A percentile compares a stretch with the other conserved stretches of the same genome.
Conservation (phyloP, 2,329 filamentous ascomycete species). For the Cladophialophora bantiana region DNA sequence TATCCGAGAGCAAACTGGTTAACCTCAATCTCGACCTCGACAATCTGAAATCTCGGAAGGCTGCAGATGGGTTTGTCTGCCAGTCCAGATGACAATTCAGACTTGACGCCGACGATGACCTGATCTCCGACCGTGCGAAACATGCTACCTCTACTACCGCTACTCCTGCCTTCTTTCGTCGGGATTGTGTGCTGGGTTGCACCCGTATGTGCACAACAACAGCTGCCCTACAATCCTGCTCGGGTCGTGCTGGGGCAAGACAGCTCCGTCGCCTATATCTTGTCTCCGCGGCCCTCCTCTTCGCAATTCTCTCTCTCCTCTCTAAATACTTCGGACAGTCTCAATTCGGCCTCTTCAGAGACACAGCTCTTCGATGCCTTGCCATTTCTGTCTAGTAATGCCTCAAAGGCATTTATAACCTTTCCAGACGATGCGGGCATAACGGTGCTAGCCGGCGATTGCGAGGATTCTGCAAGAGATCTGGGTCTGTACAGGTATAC, state of each 20-base stretch:
- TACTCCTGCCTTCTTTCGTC: slow-evolving; percentile 22
- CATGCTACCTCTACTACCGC: slow-evolving; percentile 25
- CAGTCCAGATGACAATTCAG: slow-evolving; percentile 31
- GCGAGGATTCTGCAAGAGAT: slow-evolving; percentile 60
- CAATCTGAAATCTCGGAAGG: slow-evolving; percentile 21
- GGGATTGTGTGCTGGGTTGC: slow-evolving; percentile 33
- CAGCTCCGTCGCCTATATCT: slow-evolving; percentile 70
- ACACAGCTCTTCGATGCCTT: slow-evolving; percentile 54
- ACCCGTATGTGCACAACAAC: slow-evolving; percentile 54
- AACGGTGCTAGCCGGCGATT: slow-evolving; percentile 76
- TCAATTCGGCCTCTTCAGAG: slow-evolving; percentile 58
- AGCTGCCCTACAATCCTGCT: slow-evolving; percentile 79
- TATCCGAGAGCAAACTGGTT: slow-evolving; percentile 18
- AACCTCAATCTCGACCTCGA: slow-evolving; percentile 13
- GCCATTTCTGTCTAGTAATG: slow-evolving; percentile 66
- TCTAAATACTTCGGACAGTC: slow-evolving; percentile 67
- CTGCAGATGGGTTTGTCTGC: slow-evolving; percentile 36
- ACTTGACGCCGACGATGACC: slow-evolving; percentile 31
- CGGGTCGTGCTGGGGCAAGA: slow-evolving; percentile 68
- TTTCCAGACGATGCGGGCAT: slow-evolving; percentile 69
- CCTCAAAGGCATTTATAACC: slow-evolving; percentile 69
- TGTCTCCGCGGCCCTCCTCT: slow-evolving; percentile 63
- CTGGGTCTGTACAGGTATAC: slow-evolving; percentile 73
- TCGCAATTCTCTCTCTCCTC: slow-evolving; percentile 63
- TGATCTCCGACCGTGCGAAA: slow-evolving; percentile 23